Conservation (phyloP, 495 filamentous ascomycete species). For the Aspergillus indologenus region DNA sequence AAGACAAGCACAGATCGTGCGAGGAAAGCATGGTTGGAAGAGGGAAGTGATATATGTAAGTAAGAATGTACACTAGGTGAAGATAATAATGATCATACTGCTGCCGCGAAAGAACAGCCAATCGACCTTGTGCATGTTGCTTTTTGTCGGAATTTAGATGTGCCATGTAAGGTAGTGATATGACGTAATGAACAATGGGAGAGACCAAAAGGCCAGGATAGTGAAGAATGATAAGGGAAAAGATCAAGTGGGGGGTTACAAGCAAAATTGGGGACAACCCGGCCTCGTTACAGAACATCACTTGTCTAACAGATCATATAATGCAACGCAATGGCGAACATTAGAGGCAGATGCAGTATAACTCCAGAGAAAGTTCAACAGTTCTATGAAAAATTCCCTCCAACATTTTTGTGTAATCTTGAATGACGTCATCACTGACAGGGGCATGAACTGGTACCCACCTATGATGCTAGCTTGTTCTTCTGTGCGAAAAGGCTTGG, state of each 20-base stretch:
- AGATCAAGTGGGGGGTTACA: neutral
- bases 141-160: neutral
- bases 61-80: constrained; percentile 13
- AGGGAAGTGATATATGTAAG: neutral
- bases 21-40: neutral
- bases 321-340: constrained; percentile 15
- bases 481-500: constrained; percentile 5
- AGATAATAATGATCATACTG: neutral
- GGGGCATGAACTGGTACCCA: constrained; percentile 16
- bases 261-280: neutral
- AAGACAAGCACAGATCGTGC: neutral
- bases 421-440: constrained; percentile 7
- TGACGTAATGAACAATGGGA: neutral
- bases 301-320: constrained; percentile 9
- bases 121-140: neutral
- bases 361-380: constrained; percentile 20
- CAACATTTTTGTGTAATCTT: constrained; percentile 18
- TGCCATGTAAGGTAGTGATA: too few species aligned
- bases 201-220: neutral
- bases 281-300: neutral
- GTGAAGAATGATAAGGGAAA: neutral
- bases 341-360: constrained; percentile 8
- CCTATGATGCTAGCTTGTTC: constrained; percentile 15
- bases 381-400: constrained; percentile 26
- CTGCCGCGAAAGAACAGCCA: too few species aligned